Conservation (phyloP, 1,284 basidiomycete genomes). For the Pisolithus thermaeus region DNA sequence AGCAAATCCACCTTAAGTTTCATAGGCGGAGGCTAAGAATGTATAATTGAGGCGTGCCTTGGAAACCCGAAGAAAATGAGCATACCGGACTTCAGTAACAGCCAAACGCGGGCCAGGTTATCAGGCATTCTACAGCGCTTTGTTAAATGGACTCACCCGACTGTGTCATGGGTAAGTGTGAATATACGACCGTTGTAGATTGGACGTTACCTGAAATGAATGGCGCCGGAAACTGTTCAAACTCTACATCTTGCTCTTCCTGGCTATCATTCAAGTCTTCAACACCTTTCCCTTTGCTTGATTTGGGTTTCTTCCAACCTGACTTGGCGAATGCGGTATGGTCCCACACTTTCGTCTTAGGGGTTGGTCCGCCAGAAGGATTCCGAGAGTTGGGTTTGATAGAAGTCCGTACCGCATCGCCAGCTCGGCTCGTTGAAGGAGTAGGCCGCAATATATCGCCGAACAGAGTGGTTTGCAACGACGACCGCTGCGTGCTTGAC, state of each 20-base stretch:
- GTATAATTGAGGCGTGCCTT: constrained; percentile 5
- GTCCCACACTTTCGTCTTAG: constrained; percentile 80
- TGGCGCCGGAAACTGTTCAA: constrained; percentile 79
- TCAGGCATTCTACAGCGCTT: constrained; percentile 5
- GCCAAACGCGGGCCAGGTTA: not conserved
- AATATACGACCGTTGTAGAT: constrained; percentile 2
- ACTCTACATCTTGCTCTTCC: constrained; percentile 55
- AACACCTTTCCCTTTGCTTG: constrained; percentile 43
- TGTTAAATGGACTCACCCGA: constrained; percentile 38
- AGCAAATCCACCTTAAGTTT: constrained; percentile 70
- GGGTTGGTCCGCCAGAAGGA: constrained; percentile 47
- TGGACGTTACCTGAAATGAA: constrained; percentile 51
- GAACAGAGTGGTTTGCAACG: constrained; percentile 61
- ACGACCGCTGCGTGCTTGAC: constrained; percentile 33
- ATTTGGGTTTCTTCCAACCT: constrained; percentile 53
- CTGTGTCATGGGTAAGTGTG: constrained; percentile 24
- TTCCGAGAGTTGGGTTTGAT: constrained; percentile 40
- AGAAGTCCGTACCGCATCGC: constrained; percentile 23
- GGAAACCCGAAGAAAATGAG: not conserved
- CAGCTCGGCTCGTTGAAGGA: constrained; percentile 27
- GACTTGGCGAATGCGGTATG: constrained; percentile 78
- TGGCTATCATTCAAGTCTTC: constrained; percentile 43
- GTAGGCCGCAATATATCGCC: constrained; percentile 44
- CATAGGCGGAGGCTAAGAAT: constrained; percentile 63
- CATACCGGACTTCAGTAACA: constrained; percentile 26